phyloP scores from a whole-genome alignment of 208 protist species.

The Trypanosoma scelopori region DNA sequence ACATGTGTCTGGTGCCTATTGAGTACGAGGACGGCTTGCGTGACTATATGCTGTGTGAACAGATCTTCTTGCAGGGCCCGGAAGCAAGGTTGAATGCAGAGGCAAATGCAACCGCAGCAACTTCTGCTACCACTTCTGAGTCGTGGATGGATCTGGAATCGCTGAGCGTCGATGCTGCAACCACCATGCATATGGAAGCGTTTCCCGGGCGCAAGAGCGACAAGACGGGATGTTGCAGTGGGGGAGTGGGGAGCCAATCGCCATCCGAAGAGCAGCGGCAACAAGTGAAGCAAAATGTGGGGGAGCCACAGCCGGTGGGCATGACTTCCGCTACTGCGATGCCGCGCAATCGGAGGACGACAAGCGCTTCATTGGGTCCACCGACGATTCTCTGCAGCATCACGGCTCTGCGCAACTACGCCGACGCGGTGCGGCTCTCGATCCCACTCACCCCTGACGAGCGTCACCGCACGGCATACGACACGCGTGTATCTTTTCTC shows the following conservation, averaged over 20 bases:
- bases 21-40: conserved; percentile 17
- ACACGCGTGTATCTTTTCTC: conserved; percentile 25
- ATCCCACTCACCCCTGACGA: conserved; percentile 20
- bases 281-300: no score
- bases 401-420: conserved; percentile 25
- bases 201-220: no score
- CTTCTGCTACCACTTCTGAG: no score
- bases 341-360: not conserved
- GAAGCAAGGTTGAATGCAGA: not conserved
- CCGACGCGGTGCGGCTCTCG: conserved; percentile 14
- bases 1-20: conserved; percentile 17
- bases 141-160: no score
- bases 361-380: not conserved
- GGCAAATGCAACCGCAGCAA: no score
- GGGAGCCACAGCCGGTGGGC: no score
- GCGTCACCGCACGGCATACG: conserved; percentile 8
- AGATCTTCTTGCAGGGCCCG: conserved; percentile 7
- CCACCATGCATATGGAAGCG: no score
- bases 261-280: no score
- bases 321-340: no score
- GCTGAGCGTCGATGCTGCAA: no score
- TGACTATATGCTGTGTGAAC: conserved; percentile 25
- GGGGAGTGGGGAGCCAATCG: no score
- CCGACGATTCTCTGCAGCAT: conserved; percentile 25
- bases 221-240: no score